Conservation (phyloP, 768 basidiomycete genomes). For the Phanerochaete sordida region DNA sequence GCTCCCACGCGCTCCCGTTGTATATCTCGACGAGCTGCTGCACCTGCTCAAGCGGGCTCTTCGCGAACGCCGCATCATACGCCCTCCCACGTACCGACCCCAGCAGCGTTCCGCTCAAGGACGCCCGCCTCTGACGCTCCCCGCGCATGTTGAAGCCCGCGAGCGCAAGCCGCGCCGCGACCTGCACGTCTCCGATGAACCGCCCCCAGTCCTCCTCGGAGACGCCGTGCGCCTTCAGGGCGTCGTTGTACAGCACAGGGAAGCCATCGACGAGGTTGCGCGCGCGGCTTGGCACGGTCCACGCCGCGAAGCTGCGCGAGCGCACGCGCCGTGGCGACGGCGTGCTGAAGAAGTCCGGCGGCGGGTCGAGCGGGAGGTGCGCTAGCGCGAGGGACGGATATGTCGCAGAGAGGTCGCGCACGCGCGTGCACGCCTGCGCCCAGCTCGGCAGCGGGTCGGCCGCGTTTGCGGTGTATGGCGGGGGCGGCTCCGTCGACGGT, state of each 20-base stretch:
- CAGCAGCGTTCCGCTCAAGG: background rate
- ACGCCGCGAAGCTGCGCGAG: constrained; percentile 7
- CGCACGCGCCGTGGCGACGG: constrained; percentile 8
- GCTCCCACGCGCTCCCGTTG: constrained; percentile 8
- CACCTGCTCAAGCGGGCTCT: constrained; percentile 8
- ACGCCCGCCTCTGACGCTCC: background rate
- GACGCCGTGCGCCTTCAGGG: constrained; percentile 2
- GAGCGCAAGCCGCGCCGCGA: constrained; percentile 4
- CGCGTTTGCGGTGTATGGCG: constrained; percentile 12
- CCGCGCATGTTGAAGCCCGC: constrained; percentile 1
- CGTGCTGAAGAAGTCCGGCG: constrained; percentile 11
- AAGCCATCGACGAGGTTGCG: constrained; percentile 3
- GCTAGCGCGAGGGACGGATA: background rate
- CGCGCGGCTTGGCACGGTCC: constrained; percentile 5
- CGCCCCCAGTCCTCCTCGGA: constrained; percentile 7
- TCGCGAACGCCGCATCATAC: constrained; percentile 12
- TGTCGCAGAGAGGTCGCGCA: constrained; percentile 2
- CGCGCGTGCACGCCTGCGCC: background rate
- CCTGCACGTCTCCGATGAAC: constrained; percentile 9
- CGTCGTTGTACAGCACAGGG: constrained; percentile 7
- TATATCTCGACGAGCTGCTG: constrained; percentile 6
- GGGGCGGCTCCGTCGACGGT: constrained; percentile 3
- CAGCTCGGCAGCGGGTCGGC: constrained; percentile 7
- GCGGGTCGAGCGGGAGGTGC: constrained; percentile 11
- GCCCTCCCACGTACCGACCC: background rate